These are phyloP conservation scores for Apiospora saccharicola DNA, from an alignment of 2,329 filamentous ascomycete genomes.

Conservation along the genomic window DNA sequence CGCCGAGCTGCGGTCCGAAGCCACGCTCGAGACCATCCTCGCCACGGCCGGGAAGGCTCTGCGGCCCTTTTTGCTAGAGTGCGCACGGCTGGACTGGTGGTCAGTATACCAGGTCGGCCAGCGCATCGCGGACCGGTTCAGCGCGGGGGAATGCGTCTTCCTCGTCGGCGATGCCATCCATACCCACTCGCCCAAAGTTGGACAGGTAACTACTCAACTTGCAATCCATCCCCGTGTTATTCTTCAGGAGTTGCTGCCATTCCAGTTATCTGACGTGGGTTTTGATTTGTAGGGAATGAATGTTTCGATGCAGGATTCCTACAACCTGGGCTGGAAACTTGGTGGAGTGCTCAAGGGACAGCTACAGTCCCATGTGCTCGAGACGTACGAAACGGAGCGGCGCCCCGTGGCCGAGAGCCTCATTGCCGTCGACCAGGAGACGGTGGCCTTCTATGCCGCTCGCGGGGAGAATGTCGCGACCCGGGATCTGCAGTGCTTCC, in stretches of 20 bases:
- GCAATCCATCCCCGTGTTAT: too few species aligned
- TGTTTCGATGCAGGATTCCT: constrained; percentile 53
- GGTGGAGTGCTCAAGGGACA: constrained; percentile 47
- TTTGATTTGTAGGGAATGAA: not conserved
- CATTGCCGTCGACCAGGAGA: too few species aligned
- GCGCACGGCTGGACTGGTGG: constrained; percentile 51
- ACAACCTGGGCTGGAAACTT: constrained; percentile 64
- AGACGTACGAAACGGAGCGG: constrained; percentile 57
- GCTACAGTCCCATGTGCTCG: constrained; percentile 48
- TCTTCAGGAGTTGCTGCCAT: constrained; percentile 45
- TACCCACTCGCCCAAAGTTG: constrained; percentile 61
- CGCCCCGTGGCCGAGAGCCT: constrained; percentile 54
- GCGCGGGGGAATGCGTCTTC: constrained; percentile 54
- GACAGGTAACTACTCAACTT: constrained; percentile 45
- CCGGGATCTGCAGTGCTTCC: too few species aligned
- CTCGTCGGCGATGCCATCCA: constrained; percentile 65
- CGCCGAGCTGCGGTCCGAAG: constrained; percentile 43
- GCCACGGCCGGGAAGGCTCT: constrained; percentile 38
- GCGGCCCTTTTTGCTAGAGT: constrained; percentile 49
- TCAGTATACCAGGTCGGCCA: constrained; percentile 32
- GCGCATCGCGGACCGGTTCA: constrained; percentile 46
- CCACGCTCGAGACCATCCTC: constrained; percentile 38
- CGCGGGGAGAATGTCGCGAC: too few species aligned
- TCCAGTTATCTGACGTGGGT: not conserved
- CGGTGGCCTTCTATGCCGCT: too few species aligned